Base-by-base conservation (phyloP, 305 asterid species). In the Solanum hybrid region DNA sequence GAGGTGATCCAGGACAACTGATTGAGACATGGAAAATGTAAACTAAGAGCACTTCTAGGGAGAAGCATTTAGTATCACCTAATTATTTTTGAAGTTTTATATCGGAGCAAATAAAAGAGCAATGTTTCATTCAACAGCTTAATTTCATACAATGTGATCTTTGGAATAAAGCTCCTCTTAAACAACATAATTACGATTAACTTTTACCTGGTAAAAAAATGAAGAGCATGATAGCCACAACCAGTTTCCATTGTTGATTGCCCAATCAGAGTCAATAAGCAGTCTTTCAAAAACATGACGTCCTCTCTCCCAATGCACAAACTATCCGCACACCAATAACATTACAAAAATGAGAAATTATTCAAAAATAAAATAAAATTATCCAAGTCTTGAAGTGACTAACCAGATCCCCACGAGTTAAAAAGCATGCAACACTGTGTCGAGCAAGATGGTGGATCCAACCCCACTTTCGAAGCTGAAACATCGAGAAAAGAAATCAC, bases 401-500 rank as follows among this genome's bases (percentile, higher is more conserved):
- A 92, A 95, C 99, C 99, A 96, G 90, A 93, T 97, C 99, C 88
- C 98, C 99, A 40, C 98, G 99, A 90, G 98, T 97, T 56, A 97
- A 89, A 90, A 96, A 97, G 91, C 99, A 97, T 60, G 99, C 98
- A 88, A 96, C 99, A 93, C 97, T 93, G 66, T 97, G 99, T 66
- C 99, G 93, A 78, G 99, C 99, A 90, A 97, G 99, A 93, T 96
- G 99, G 93, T 97, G 99, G 93, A 97, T 95, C 99, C 99, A 97
- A 35, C 99, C 99, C 98, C 99, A 97, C 87, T 95, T 95, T 34
- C 90, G 91, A 82, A 97, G 97, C 99, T 97, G 93, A 91, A 88
- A 77, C 51, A 32, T 90, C 77, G 81, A 88, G 76, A 85, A 42
- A 38, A 51, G 66, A 26, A 38, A 60, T 69, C 71, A 32, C 27